Conservation (phyloP, 108 stramenopile genomes). For the Cylindrotheca fusiformis region DNA sequence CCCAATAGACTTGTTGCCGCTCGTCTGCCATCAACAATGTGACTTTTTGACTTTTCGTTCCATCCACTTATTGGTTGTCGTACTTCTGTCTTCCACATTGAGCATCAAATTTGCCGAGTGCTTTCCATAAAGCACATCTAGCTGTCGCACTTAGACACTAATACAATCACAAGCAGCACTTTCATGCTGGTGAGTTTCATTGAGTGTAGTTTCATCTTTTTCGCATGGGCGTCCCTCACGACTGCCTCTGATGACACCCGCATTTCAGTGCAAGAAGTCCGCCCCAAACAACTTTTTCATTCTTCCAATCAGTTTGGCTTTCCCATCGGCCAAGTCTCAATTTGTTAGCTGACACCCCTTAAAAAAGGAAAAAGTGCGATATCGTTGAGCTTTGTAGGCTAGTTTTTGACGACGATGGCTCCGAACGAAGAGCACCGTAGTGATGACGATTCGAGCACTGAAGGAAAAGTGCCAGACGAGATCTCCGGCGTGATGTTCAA, state of each 20-base stretch:
- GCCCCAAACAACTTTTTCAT: slow-evolving; percentile 48
- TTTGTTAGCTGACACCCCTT: slow-evolving; percentile 54
- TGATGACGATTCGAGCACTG: slow-evolving; percentile 10
- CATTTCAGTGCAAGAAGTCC: too few species aligned
- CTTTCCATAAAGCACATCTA: too few species aligned
- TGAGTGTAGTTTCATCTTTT: too few species aligned
- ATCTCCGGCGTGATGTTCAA: slow-evolving; percentile 7
- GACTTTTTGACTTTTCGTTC: too few species aligned
- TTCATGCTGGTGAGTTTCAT: slow-evolving; percentile 16
- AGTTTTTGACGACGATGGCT: slow-evolving; percentile 2
- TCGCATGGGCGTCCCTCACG: too few species aligned
- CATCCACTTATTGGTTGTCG: too few species aligned
- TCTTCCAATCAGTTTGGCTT: slow-evolving; percentile 60
- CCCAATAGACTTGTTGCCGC: background rate
- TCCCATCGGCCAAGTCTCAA: slow-evolving; percentile 42
- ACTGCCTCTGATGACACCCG: too few species aligned
- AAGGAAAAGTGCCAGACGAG: slow-evolving; percentile 6
- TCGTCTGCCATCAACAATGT: background rate
- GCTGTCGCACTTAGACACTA: too few species aligned
- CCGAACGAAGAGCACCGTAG: background rate
- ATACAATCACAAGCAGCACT: too few species aligned
- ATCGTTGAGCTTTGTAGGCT: too few species aligned
- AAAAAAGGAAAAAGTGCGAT: slow-evolving; percentile 3
- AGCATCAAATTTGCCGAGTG: too few species aligned
- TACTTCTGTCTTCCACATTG: too few species aligned